phyloP scores from a whole-genome alignment of 2,329 filamentous ascomycete genomes.

The Pseudofabraea citricarpa region DNA sequence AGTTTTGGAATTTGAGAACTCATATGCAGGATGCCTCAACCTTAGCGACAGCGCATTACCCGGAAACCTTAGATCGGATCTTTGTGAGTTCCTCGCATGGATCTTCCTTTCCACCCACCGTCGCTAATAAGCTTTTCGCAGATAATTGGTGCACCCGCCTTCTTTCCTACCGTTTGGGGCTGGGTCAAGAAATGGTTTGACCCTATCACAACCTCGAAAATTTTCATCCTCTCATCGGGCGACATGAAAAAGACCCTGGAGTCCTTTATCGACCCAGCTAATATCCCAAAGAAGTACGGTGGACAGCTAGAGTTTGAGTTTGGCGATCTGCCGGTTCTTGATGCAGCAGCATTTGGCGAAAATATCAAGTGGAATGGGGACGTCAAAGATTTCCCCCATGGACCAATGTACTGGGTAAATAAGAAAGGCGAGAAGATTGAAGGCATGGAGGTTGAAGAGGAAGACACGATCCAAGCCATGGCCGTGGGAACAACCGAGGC shows the following conservation, averaged over 20 bases:
- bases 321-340: constrained; percentile 70
- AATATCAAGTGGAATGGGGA: constrained; percentile 48
- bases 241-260: constrained; percentile 76
- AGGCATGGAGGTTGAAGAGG: constrained; percentile 27
- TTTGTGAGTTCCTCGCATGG: constrained; percentile 37
- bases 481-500: constrained; percentile 44
- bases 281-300: constrained; percentile 87
- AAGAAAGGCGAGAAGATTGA: constrained; percentile 23
- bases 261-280: constrained; percentile 73
- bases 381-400: constrained; percentile 46
- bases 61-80: constrained; percentile 84
- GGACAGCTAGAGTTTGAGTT: constrained; percentile 80
- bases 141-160: constrained; percentile 84
- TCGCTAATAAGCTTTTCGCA: constrained; percentile 23
- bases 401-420: constrained; percentile 54
- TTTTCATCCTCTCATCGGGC: constrained; percentile 74
- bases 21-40: constrained; percentile 93
- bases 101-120: constrained; percentile 1
- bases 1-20: constrained; percentile 90
- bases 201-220: constrained; percentile 90
- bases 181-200: constrained; percentile 97
- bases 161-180: constrained; percentile 91
- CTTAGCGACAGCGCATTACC: constrained; percentile 89
- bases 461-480: constrained; percentile 43
- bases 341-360: constrained; percentile 45